A percentile compares a stretch with the other conserved stretches of the same genome.
These are phyloP conservation scores for Penicillium goetzii DNA, from an alignment of 495 filamentous ascomycete genomes.

Conservation along the genomic window DNA sequence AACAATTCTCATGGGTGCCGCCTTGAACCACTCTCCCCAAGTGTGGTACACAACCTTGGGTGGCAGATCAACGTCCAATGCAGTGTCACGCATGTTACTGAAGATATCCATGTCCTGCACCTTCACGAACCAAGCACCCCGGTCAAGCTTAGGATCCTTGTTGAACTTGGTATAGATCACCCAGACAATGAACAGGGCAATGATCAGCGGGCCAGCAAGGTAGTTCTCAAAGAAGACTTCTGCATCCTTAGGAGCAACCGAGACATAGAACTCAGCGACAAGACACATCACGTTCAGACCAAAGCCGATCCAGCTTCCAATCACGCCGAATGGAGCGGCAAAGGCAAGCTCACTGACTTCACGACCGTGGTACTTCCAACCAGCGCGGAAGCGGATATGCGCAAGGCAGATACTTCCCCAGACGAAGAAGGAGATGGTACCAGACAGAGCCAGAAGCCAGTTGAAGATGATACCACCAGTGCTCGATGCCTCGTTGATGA, in stretches of 20 bases:
- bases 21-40: conserved; percentile 34
- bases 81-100: conserved; percentile 29
- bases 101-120: conserved; percentile 32
- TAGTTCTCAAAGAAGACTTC: conserved; percentile 65
- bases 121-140: conserved; percentile 27
- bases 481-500: conserved; percentile 50
- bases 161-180: conserved; percentile 30
- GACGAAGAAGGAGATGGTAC: conserved; percentile 67
- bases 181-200: conserved; percentile 47
- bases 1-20: conserved; percentile 31
- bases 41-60: conserved; percentile 33
- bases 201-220: conserved; percentile 61
- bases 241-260: conserved; percentile 49
- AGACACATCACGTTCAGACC: conserved; percentile 62
- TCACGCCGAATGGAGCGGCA: conserved; percentile 64
- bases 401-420: conserved; percentile 73
- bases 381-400: conserved; percentile 75
- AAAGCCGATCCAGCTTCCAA: conserved; percentile 69
- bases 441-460: conserved; percentile 73
- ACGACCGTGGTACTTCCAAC: conserved; percentile 58
- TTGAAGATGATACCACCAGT: conserved; percentile 46
- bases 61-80: conserved; percentile 32
- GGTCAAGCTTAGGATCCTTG: conserved; percentile 33
- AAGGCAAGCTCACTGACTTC: conserved; percentile 74
- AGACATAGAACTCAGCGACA: conserved; percentile 60